A percentile compares a stretch with the other conserved stretches of the same genome.
phyloP scores from a whole-genome alignment of 2,329 filamentous ascomycete species.

The Xylariaceae sp. region DNA sequence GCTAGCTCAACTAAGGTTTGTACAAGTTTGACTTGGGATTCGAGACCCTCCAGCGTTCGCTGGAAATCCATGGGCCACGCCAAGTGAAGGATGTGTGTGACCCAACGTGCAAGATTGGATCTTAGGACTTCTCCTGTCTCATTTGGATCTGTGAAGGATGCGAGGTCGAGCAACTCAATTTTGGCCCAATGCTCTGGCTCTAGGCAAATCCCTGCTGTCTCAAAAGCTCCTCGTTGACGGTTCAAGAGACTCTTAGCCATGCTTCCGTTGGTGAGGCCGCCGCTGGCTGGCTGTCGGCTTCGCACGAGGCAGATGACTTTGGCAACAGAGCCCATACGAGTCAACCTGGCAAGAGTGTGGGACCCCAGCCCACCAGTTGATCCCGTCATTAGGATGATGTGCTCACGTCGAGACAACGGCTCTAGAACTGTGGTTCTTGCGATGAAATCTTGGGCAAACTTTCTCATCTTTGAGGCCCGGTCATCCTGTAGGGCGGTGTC shows the following conservation, averaged over 20 bases:
- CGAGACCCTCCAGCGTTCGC: conserved; percentile 8
- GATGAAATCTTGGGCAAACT: not conserved
- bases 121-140: not conserved
- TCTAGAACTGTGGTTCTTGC: not conserved
- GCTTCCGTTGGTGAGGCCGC: not conserved
- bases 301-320: conserved; percentile 19
- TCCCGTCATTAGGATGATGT: conserved; percentile 20
- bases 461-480: not conserved
- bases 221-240: conserved; percentile 8
- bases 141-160: not conserved
- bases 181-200: conserved; percentile 7
- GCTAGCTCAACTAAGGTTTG: conserved; percentile 6
- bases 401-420: not conserved
- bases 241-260: conserved; percentile 1
- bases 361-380: conserved; percentile 21
- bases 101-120: not conserved
- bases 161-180: not conserved
- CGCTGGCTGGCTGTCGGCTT: not conserved
- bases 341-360: conserved; percentile 15
- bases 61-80: conserved; percentile 18
- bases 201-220: conserved; percentile 10
- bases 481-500: not conserved
- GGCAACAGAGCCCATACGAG: conserved; percentile 3
- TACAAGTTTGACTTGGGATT: conserved; percentile 7
- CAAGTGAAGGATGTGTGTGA: conserved; percentile 21